phyloP scores from a whole-genome alignment of 1,284 basidiomycete species.

The Leccinum fallax region DNA sequence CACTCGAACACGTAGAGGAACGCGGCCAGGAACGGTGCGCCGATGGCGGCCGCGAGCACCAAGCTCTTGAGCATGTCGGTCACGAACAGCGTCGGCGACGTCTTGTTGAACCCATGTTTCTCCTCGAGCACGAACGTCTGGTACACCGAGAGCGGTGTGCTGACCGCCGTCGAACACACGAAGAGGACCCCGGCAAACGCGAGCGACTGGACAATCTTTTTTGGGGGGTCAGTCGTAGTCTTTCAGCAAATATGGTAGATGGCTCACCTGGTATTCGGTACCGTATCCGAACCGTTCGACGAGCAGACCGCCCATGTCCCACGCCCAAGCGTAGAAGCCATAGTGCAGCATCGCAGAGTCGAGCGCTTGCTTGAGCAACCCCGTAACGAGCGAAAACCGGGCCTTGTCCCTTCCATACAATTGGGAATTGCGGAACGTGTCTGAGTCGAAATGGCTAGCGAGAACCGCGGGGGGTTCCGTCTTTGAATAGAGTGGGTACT shows the following conservation, averaged over 20 bases:
- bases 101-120: conserved; percentile 97
- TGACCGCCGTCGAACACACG: conserved; percentile 67
- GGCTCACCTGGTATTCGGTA: conserved; percentile 61
- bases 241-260: not conserved
- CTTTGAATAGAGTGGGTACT: conserved; percentile 83
- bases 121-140: conserved; percentile 94
- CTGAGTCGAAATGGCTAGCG: conserved; percentile 68
- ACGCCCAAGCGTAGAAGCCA: conserved; percentile 81
- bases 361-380: conserved; percentile 71
- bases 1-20: conserved; percentile 91
- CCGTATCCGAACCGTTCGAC: conserved; percentile 61
- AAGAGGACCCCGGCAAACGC: conserved; percentile 74
- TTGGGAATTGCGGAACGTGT: conserved; percentile 89
- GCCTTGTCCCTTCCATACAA: conserved; percentile 92
- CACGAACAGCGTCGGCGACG: conserved; percentile 74
- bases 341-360: conserved; percentile 75
- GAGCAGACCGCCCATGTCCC: conserved; percentile 61
- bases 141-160: conserved; percentile 79
- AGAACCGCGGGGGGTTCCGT: conserved; percentile 78
- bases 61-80: conserved; percentile 83
- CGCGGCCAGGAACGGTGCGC: conserved; percentile 83
- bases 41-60: conserved; percentile 74
- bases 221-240: not conserved
- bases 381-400: conserved; percentile 76
- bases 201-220: conserved; percentile 79